These are phyloP conservation scores for Primulina eburnea DNA, from an alignment of 257 asterid genomes.

Conservation along the genomic window DNA sequence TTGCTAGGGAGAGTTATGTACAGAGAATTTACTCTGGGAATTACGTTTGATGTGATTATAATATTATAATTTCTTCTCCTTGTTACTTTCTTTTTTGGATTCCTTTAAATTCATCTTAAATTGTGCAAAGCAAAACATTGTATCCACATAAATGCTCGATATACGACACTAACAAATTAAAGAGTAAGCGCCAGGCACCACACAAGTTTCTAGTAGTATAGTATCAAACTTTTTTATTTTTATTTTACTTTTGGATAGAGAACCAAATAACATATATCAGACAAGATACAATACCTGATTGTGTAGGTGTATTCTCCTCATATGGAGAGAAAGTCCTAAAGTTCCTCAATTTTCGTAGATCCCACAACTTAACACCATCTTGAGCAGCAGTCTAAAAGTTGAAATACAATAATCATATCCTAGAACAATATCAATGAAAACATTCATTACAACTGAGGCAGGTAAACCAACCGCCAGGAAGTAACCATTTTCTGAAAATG, in stretches of 20 bases:
- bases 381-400: conserved; percentile 87
- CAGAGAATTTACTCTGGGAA: too few relatives aligned
- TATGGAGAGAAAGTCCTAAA: conserved; percentile 75
- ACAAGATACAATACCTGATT: conserved; percentile 53
- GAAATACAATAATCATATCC: conserved; percentile 25
- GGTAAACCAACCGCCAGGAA: conserved; percentile 77
- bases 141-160: not conserved
- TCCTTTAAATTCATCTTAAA: too few relatives aligned
- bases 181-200: not conserved
- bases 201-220: conserved; percentile 10
- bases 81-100: too few relatives aligned
- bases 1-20: too few relatives aligned
- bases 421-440: not conserved
- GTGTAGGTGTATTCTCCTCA: conserved; percentile 82
- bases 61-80: too few relatives aligned
- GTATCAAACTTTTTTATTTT: not conserved
- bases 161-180: not conserved
- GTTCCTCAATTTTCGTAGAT: conserved; percentile 89
- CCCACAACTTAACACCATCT: conserved; percentile 98
- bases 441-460: conserved; percentile 9
- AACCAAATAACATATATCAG: not conserved
- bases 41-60: too few relatives aligned
- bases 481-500: conserved; percentile 98
- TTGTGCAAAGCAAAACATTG: too few relatives aligned
- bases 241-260: not conserved